A percentile compares a stretch with the other conserved stretches of the same genome.
phyloP scores from a whole-genome alignment of 352 stramenopile genomes.

The Phytophthora megakarya region DNA sequence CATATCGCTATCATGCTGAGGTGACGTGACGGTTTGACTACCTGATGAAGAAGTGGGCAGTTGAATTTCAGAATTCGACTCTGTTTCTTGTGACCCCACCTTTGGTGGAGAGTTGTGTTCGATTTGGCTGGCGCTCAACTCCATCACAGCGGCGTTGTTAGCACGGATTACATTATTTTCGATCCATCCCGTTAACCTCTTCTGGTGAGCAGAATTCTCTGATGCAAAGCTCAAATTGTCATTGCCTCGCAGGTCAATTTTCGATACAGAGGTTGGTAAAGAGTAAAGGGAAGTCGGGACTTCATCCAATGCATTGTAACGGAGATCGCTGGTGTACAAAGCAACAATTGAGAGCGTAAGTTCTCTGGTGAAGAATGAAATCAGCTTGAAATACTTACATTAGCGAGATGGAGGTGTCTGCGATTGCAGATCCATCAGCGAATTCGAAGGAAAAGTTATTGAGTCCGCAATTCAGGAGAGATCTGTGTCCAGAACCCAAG shows the following conservation, averaged over 20 bases:
- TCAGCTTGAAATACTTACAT: conserved; percentile 27
- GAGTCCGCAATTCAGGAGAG: conserved; percentile 49
- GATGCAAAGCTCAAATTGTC: conserved; percentile 36
- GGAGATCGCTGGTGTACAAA: conserved; percentile 43
- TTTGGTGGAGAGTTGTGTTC: conserved; percentile 5
- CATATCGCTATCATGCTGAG: not conserved
- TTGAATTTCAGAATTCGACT: not conserved
- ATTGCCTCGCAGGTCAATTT: conserved; percentile 53
- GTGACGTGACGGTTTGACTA: conserved; percentile 11
- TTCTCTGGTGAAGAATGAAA: not conserved
- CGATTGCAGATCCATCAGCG: conserved; percentile 27
- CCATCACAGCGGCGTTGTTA: conserved; percentile 30
- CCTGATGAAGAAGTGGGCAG: not conserved
- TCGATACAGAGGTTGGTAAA: conserved; percentile 19
- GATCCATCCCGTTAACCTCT: conserved; percentile 41
- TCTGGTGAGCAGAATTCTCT: conserved; percentile 32
- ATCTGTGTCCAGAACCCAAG: conserved; percentile 19
- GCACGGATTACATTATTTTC: conserved; percentile 35
- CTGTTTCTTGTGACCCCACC: not conserved
- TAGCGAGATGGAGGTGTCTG: conserved; percentile 27
- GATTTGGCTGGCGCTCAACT: conserved; percentile 10
- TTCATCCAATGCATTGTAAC: conserved; percentile 39
- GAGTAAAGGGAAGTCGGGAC: conserved; percentile 22
- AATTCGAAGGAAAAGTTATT: conserved; percentile 50
- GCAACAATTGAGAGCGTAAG: not conserved